These are phyloP conservation scores for Syzygium syzygioides DNA, from an alignment of 441 rosid genomes.

Conservation along the genomic window DNA sequence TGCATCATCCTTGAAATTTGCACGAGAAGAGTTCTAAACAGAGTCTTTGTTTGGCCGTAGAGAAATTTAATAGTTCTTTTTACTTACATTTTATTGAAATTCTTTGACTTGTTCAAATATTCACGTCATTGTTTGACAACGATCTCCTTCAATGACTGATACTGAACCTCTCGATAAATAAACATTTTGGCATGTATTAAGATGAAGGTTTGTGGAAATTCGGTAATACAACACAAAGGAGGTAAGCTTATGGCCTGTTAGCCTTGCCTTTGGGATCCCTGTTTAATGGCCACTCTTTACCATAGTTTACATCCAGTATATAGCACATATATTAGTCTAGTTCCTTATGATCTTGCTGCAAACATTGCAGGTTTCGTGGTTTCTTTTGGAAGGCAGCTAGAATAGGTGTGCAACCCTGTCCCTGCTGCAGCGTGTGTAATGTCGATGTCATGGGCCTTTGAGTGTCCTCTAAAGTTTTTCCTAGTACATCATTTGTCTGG, in stretches of 20 bases:
- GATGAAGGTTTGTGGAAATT: neutral
- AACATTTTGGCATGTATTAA: neutral
- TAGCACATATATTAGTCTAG: neutral
- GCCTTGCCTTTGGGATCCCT: neutral
- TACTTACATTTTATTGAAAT: neutral
- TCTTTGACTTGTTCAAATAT: neutral
- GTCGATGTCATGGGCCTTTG: neutral
- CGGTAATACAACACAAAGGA: neutral
- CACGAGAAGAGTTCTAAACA: neutral
- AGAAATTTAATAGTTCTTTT: neutral
- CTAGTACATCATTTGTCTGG: neutral
- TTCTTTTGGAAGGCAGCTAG: constrained; percentile 98
- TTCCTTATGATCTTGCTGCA: neutral
- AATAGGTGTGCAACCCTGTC: constrained; percentile 49
- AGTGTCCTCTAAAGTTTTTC: neutral
- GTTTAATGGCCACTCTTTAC: neutral
- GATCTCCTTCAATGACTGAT: neutral
- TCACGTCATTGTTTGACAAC: neutral
- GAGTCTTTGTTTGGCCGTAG: neutral
- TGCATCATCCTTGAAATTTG: neutral
- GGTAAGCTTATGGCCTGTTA: neutral
- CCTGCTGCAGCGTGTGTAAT: neutral
- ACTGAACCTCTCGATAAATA: neutral
- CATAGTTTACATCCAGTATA: neutral
- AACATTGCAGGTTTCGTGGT: constrained; percentile 62